A percentile compares a stretch with the other conserved stretches of the same genome.
These are phyloP conservation scores for Kluyveromyces starmeri DNA, from an alignment of 805 yeast genomes.

Conservation along the genomic window DNA sequence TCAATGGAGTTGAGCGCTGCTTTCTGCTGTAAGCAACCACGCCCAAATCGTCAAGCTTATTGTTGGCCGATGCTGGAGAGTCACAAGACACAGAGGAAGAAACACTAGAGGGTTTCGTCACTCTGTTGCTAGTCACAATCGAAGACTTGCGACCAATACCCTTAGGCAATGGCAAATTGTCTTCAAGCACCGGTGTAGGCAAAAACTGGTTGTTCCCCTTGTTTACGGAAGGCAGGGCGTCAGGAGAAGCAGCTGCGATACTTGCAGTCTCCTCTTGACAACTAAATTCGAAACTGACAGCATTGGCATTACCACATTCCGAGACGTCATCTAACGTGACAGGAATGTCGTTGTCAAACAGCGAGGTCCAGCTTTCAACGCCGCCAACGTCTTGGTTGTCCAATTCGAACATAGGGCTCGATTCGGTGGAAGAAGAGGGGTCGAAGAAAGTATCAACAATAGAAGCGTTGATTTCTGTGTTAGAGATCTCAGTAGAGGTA, in stretches of 20 bases:
- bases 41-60: conserved; percentile 61
- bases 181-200: conserved; percentile 29
- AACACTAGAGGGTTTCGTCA: conserved; percentile 14
- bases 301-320: conserved; percentile 15
- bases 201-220: conserved; percentile 15
- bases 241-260: background rate
- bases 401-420: conserved; percentile 52
- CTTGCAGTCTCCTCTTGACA: conserved; percentile 2
- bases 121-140: conserved; percentile 17
- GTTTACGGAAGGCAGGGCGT: background rate
- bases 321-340: conserved; percentile 31
- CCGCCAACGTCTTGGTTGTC: conserved; percentile 18
- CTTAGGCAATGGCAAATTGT: conserved; percentile 9
- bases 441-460: conserved; percentile 49
- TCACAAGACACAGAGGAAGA: conserved; percentile 1
- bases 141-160: background rate
- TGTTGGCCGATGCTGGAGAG: conserved; percentile 1
- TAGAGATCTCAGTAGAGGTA: background rate
- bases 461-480: conserved; percentile 42
- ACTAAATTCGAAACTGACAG: conserved; percentile 12
- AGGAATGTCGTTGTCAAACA: conserved; percentile 41
- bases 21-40: conserved; percentile 70
- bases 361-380: conserved; percentile 54
- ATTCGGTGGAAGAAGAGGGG: conserved; percentile 31
- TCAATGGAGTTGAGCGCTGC: conserved; percentile 61